Evolutionary conservation across 345 rosid species (phyloP), one percentile per base, ranked within the genome.

Genomic region (Eutrema heterophyllum): DNA sequence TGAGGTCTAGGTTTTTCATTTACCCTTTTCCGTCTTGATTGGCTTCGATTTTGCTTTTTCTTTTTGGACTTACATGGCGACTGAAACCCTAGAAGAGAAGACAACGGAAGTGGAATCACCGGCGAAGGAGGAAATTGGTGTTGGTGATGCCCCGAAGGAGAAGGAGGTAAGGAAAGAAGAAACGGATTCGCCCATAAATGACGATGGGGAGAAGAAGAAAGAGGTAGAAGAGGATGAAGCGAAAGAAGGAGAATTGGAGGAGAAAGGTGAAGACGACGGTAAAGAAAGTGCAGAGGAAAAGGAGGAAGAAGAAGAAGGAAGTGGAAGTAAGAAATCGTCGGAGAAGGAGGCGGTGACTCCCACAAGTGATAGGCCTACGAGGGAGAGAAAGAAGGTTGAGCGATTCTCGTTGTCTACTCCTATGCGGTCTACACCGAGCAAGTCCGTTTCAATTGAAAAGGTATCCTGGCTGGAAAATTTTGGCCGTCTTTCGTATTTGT

Each of bases 321-420:
- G 35, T 65, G 56, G 45, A 72, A 80, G 82, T 78, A 70, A 54
- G 81, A 73, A 77, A 36, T 69, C 78, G 2, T 13, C 74, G 61
- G 78, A 78, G 71, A 71, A 79, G 65, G 84, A 82, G 56, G 70
- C 83, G 9, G 83, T 81, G 54, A 86, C 88, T 16, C 89, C 92
- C 8, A 51, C 78, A 43, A 90, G 87, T 59, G 91, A 90, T 6
- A 81, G 97, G 71, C 97, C 99, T 9, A 78, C 89, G 6, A 87
- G 99, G 71, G 97, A 95, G 86, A 83, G 96, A 81, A 95, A 86
- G 80, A 59, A 83, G 14, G 99, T 95, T 16, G 97, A 95, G 70
- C 89, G 97, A 67, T 95, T 86, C 83, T 88, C 99, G 6, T 77
- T 75, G 13, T 82, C 98, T 4, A 80, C 88, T 60, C 79, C 84